These are phyloP conservation scores for Mycogone perniciosa DNA, from an alignment of 2,329 filamentous ascomycete genomes.

Conservation along the genomic window DNA sequence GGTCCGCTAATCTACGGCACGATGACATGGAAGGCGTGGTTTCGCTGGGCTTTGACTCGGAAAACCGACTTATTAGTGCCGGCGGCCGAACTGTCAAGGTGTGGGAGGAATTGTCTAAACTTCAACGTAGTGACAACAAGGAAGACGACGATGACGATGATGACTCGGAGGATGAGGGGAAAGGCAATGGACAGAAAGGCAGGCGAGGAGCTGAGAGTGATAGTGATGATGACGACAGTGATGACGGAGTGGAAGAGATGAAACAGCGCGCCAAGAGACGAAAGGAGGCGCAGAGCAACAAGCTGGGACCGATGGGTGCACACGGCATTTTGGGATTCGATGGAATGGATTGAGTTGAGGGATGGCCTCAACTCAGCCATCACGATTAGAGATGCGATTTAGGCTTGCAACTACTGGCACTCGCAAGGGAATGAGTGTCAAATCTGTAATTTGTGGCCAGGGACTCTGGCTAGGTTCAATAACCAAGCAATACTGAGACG, in stretches of 20 bases:
- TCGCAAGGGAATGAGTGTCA: no score
- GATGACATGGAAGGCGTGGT: slow-evolving; percentile 85
- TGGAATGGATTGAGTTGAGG: slow-evolving; percentile 34
- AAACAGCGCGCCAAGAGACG: slow-evolving; percentile 41
- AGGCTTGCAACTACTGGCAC: no score
- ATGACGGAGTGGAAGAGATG: slow-evolving; percentile 29
- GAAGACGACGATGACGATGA: slow-evolving; percentile 37
- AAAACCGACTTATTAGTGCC: slow-evolving; percentile 80
- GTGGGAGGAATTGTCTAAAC: slow-evolving; percentile 73
- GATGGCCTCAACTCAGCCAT: neutral
- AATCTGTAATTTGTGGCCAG: no score
- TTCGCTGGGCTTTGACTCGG: slow-evolving; percentile 75
- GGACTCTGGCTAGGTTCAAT: no score
- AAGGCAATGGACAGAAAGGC: slow-evolving; percentile 34
- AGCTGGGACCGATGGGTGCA: slow-evolving; percentile 44
- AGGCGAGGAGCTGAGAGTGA: slow-evolving; percentile 45
- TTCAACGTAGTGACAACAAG: slow-evolving; percentile 36
- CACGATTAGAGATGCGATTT: no score
- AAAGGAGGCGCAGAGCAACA: slow-evolving; percentile 36
- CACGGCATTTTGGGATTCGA: slow-evolving; percentile 47
- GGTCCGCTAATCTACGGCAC: slow-evolving; percentile 56
- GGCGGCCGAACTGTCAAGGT: slow-evolving; percentile 83
- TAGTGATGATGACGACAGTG: slow-evolving; percentile 32
- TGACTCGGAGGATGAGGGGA: slow-evolving; percentile 40
- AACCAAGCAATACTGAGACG: no score